These are phyloP conservation scores for Aspergillus vadensis DNA, from an alignment of 2,329 filamentous ascomycete genomes.

Conservation along the genomic window DNA sequence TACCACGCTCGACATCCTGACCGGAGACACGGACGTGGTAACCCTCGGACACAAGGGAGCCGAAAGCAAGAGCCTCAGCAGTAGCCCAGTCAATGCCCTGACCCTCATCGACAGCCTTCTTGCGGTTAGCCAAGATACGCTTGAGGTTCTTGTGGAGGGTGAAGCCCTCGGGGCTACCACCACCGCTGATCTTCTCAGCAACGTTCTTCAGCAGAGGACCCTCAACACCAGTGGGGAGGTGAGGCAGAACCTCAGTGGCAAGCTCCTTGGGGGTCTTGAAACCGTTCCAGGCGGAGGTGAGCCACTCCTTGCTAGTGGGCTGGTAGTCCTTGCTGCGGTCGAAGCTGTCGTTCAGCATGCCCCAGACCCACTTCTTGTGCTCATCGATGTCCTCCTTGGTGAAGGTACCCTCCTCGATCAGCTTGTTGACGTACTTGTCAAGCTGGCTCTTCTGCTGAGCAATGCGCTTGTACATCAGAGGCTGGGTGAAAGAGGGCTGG, in stretches of 20 bases:
- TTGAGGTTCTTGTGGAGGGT: conserved; percentile 92
- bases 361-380: conserved; percentile 99
- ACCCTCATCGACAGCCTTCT: conserved; percentile 89
- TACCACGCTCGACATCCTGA: conserved; percentile 98
- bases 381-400: conserved; percentile 97
- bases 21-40: conserved; percentile 97
- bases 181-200: conserved; percentile 73
- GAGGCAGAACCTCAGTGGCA: conserved; percentile 88
- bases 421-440: conserved; percentile 87
- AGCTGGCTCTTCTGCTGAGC: conserved; percentile 80
- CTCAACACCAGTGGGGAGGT: conserved; percentile 82
- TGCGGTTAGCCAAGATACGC: conserved; percentile 85
- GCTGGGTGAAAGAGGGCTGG: conserved; percentile 99
- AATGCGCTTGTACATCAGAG: conserved; percentile 99
- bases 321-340: conserved; percentile 96
- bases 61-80: conserved; percentile 92
- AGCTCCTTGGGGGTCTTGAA: conserved; percentile 99
- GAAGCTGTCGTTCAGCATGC: conserved; percentile 97
- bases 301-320: conserved; percentile 95
- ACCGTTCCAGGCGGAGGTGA: conserved; percentile 97
- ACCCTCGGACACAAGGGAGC: conserved; percentile 84
- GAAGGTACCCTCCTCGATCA: conserved; percentile 89
- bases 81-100: conserved; percentile 98
- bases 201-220: conserved; percentile 75
- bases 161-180: conserved; percentile 78